Percentiles rank a stretch among this genome's conserved stretches.
Conservation (phyloP, 148 eudicot species). For the Vaccinium macrocarpon region DNA sequence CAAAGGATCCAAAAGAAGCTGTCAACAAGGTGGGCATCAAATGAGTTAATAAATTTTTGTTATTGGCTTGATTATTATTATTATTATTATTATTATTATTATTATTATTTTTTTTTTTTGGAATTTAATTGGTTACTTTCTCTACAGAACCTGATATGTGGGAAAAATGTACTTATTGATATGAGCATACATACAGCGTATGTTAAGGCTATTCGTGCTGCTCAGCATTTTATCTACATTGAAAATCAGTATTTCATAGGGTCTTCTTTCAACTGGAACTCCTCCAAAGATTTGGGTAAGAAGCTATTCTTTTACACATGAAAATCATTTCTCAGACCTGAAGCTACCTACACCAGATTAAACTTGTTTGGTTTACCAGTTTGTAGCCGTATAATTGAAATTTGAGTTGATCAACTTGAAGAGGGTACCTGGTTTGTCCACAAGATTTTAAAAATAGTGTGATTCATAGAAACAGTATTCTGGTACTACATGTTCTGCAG, state of each 20-base stretch:
- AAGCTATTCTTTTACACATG: not conserved
- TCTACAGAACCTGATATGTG: slow-evolving; percentile 78
- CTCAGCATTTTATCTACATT: slow-evolving; percentile 86
- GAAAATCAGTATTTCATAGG: slow-evolving; percentile 98
- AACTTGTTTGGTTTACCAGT: not conserved
- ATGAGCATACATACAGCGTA: slow-evolving; percentile 99
- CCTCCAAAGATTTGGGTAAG: slow-evolving; percentile 73
- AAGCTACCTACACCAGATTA: slow-evolving; percentile 2
- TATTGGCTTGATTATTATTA: not conserved
- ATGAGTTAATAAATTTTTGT: not conserved
- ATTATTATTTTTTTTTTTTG: too few species aligned
- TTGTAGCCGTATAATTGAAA: not conserved
- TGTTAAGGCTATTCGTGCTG: slow-evolving; percentile 86
- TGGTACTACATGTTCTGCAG: not conserved
- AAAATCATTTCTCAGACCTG: not conserved
- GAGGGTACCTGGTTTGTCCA: not conserved
- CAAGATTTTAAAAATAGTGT: not conserved
- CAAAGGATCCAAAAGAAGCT: slow-evolving; percentile 89
- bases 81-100: too few species aligned
- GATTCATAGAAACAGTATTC: not conserved
- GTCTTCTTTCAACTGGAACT: slow-evolving; percentile 81
- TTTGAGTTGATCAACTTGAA: slow-evolving; percentile 1
- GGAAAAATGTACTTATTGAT: slow-evolving; percentile 91
- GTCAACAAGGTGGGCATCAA: slow-evolving; percentile 45
- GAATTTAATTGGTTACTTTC: slow-evolving; percentile 19